Conservation (phyloP, 2,329 filamentous ascomycete genomes). For the Decorospora gaudefroyi region DNA sequence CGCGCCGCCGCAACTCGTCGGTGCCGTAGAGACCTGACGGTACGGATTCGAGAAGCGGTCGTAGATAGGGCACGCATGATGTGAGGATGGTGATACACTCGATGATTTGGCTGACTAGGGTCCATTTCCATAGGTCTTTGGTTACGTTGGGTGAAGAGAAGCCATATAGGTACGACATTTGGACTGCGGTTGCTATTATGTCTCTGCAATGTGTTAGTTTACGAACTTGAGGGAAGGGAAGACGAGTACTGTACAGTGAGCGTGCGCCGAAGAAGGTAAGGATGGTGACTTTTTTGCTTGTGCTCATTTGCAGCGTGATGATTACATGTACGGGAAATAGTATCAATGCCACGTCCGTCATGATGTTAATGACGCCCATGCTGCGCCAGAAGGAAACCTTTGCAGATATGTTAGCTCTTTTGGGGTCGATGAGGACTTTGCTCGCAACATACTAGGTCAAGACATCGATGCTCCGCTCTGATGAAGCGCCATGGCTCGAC, state of each 20-base stretch:
- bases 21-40: conserved; percentile 42
- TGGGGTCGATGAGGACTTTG: rapidly evolving
- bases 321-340: conserved; percentile 44
- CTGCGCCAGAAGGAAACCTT: conserved; percentile 40
- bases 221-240: not conserved
- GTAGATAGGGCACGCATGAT: conserved; percentile 44
- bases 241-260: conserved; percentile 28
- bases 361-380: conserved; percentile 40
- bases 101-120: conserved; percentile 40
- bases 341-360: conserved; percentile 42
- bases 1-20: conserved; percentile 40
- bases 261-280: conserved; percentile 42
- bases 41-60: conserved; percentile 41
- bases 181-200: conserved; percentile 40
- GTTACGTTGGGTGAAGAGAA: conserved; percentile 38
- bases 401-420: conserved; percentile 7
- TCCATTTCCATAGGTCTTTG: conserved; percentile 44
- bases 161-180: conserved; percentile 36
- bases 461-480: conserved; percentile 19
- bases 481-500: conserved; percentile 35
- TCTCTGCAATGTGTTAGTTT: conserved; percentile 28
- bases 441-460: conserved; percentile 30
- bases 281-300: conserved; percentile 42
- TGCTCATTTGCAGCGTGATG: conserved; percentile 43
- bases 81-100: conserved; percentile 45